Percentiles rank a stretch among this genome's conserved stretches.
phyloP scores from a whole-genome alignment of 1,139 yeast species.

The Geotrichum reessii region DNA sequence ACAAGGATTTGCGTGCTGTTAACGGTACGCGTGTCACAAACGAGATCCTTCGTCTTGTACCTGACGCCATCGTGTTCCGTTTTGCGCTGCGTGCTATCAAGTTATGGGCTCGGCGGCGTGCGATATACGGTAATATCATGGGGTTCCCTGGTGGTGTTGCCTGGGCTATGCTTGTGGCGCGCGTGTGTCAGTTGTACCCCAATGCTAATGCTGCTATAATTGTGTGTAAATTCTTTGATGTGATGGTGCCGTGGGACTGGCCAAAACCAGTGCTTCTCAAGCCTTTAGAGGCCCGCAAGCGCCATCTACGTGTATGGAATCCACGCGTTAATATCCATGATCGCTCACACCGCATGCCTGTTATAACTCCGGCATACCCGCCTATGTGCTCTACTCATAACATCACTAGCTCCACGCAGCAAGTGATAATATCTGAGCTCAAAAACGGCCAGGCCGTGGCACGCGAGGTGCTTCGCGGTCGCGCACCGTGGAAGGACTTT shows the following conservation, averaged over 20 bases:
- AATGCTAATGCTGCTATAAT: conserved; percentile 91
- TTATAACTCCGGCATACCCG: conserved; percentile 98
- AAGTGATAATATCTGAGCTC: conserved; percentile 68
- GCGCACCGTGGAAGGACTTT: conserved; percentile 65
- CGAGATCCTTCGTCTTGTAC: conserved; percentile 79
- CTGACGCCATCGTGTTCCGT: conserved; percentile 86
- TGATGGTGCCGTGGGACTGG: conserved; percentile 89
- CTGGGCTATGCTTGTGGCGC: conserved; percentile 97
- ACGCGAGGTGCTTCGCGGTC: conserved; percentile 59
- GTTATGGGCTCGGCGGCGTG: conserved; percentile 93
- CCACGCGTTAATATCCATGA: conserved; percentile 85
- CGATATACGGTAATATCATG: conserved; percentile 85
- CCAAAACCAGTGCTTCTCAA: conserved; percentile 93
- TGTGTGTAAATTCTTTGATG: conserved; percentile 78
- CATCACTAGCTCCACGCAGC: conserved; percentile 79
- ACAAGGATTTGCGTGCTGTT: conserved; percentile 76
- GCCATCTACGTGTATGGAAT: conserved; percentile 94
- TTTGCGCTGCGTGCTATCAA: conserved; percentile 88
- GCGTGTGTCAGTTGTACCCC: conserved; percentile 93
- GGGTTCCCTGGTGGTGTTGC: conserved; percentile 99
- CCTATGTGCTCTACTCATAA: conserved; percentile 99
- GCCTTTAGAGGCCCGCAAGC: conserved; percentile 91
- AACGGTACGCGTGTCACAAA: conserved; percentile 97
- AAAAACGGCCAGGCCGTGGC: conserved; percentile 66
- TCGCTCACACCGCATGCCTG: conserved; percentile 90